Percentiles rank a stretch among this genome's conserved stretches.
Evolutionary conservation across 352 stramenopile species (phyloP).

Genomic region (Phytophthora fragariae): DNA sequence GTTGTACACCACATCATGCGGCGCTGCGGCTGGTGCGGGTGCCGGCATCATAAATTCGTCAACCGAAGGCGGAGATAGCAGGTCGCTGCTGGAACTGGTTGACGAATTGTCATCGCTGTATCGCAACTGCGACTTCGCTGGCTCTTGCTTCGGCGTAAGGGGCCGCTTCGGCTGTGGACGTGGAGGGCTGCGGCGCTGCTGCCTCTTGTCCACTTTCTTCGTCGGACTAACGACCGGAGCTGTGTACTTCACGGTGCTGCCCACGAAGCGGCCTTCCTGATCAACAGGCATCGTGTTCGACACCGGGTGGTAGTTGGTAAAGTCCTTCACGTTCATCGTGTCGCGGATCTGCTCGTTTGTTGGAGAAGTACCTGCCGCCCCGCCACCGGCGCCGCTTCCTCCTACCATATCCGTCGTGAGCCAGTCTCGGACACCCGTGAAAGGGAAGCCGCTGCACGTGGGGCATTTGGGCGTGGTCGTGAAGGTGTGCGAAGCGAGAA

Average conservation of each 20-base stretch:
- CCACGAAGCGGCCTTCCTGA: constrained; percentile 72
- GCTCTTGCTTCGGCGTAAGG: constrained; percentile 27
- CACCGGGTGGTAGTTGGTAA: constrained; percentile 67
- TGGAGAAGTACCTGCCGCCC: constrained; percentile 15
- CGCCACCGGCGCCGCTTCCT: constrained; percentile 1
- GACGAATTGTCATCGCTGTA: constrained; percentile 39
- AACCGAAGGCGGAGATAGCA: constrained; percentile 39
- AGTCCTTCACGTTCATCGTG: constrained; percentile 82
- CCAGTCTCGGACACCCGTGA: constrained; percentile 84
- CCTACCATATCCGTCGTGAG: constrained; percentile 54
- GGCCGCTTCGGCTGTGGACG: constrained; percentile 19
- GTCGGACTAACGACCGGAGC: constrained; percentile 17
- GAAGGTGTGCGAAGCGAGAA: constrained; percentile 86
- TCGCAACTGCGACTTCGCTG: constrained; percentile 29
- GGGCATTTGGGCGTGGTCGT: constrained; percentile 82
- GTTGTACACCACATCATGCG: constrained; percentile 17
- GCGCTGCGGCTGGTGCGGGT: constrained; percentile 8
- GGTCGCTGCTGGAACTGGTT: constrained; percentile 32
- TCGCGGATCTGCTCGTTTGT: constrained; percentile 60
- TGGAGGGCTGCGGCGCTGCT: constrained; percentile 15
- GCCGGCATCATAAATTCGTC: constrained; percentile 38
- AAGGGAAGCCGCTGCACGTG: constrained; percentile 75
- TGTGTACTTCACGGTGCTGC: constrained; percentile 27
- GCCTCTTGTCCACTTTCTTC: constrained; percentile 16
- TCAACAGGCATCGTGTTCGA: constrained; percentile 60